Conservation (phyloP, 805 yeast genomes). For the Ogataea saltuana region DNA sequence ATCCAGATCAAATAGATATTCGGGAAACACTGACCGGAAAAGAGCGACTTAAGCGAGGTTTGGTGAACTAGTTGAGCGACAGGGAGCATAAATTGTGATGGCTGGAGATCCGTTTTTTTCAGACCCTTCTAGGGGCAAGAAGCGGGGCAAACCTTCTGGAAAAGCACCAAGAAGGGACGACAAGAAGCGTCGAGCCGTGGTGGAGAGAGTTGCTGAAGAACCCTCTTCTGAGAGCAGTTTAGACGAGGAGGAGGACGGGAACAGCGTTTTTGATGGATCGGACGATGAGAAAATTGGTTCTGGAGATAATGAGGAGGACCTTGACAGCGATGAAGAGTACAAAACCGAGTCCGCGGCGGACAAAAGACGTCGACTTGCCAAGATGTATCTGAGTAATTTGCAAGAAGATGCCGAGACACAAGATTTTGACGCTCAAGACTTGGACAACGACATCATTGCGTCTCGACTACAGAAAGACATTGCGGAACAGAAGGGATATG, state of each 20-base stretch:
- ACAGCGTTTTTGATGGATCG: slow-evolving; percentile 33
- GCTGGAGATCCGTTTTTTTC: slow-evolving; percentile 63
- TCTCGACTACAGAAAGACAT: slow-evolving; percentile 83
- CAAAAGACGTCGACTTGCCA: slow-evolving; percentile 90
- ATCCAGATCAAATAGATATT: no score
- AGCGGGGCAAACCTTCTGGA: slow-evolving; percentile 33
- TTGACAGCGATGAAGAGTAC: slow-evolving; percentile 71
- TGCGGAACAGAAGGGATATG: slow-evolving; percentile 83
- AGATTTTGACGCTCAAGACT: slow-evolving; percentile 84
- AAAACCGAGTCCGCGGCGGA: slow-evolving; percentile 84
- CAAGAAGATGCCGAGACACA: slow-evolving; percentile 54
- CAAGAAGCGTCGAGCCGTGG: slow-evolving; percentile 10
- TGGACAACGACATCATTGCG: slow-evolving; percentile 83
- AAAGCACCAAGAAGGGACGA: slow-evolving; percentile 13
- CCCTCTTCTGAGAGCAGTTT: slow-evolving; percentile 30
- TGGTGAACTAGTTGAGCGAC: neutral
- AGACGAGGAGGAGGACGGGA: slow-evolving; percentile 40
- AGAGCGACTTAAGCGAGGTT: no score
- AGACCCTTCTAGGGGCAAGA: slow-evolving; percentile 57
- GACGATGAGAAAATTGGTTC: slow-evolving; percentile 26
- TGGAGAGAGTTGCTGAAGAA: no score
- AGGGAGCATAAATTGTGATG: slow-evolving; percentile 31
- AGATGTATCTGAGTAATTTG: slow-evolving; percentile 82
- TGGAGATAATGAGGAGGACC: slow-evolving; percentile 40
- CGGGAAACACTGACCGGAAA: no score